Base-by-base conservation (phyloP, 768 basidiomycete species). In the Suillus luteus region DNA sequence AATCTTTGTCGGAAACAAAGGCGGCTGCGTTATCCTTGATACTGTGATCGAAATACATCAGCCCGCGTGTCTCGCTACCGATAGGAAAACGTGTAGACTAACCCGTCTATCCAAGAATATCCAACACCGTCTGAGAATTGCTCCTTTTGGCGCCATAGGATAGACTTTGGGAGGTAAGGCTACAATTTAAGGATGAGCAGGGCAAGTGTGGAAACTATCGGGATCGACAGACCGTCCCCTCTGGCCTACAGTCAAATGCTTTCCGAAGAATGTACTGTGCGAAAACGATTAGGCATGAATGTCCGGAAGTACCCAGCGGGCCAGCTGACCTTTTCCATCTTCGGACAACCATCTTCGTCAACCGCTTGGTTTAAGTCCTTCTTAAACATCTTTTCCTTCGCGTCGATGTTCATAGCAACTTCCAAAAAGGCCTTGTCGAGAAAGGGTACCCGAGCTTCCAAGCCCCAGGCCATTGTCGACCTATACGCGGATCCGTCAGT, bases 391-490 rank as follows among this genome's bases (percentile, higher is more conserved):
- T 99, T 99, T 64, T 91, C 84, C 71, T 88, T 85, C 2, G 97
- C 85, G 68, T 96, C 89, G 69, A 95, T 79, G 79, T 90, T 90
- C 94, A 99, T 93, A 1, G 95, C 84, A 24, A 91, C 91, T 61
- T 99, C 95, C 60, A 99, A 82, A 86, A 99, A 99, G 17, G 86
- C 80, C 79, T 95, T 96, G 83, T 99, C 97, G 62, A 99, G 87
- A 88, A 99, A 99, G 14, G 97, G 97, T 6, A 99, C 97, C 55
- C 97, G 93, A 2, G 95, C 95, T 76, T 99, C 97, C 55, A 99
- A 87, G 66, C 97, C 97, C 96, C 96, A 99, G 1, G 97, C 97
- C 97, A 99, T 99, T 9, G 97, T 99, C 33, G 96, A 97, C 73
- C 92, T 92, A 66, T 55, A 1, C 51, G 52, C 64, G 57, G 49